These are phyloP conservation scores for Rutstroemia sp. DNA, from an alignment of 2,329 filamentous ascomycete genomes.

Conservation along the genomic window DNA sequence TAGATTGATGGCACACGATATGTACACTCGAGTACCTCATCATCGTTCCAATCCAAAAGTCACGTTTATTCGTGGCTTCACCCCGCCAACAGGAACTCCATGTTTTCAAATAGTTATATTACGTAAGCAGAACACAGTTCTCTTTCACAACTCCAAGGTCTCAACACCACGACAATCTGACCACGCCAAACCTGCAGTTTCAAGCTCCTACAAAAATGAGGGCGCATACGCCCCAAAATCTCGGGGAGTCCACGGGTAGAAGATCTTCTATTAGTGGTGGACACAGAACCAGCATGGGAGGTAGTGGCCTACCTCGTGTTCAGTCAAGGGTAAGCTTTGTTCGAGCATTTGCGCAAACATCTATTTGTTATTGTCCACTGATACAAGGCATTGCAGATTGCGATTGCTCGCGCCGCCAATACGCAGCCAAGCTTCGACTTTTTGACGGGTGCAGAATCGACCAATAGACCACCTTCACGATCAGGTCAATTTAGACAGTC, in stretches of 20 bases:
- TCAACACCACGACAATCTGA: constrained; percentile 5
- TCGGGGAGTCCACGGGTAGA: constrained; percentile 18
- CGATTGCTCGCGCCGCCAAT: constrained; percentile 41
- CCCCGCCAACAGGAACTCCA: constrained; percentile 14
- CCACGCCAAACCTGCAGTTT: neutral
- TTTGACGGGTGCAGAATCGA: constrained; percentile 44
- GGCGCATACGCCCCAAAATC: constrained; percentile 24
- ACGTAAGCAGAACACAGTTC: neutral
- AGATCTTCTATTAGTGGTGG: constrained; percentile 21
- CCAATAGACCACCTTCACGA: constrained; percentile 26
- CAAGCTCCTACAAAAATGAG: constrained; percentile 18
- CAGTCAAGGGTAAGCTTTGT: constrained; percentile 23
- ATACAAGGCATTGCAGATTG: constrained; percentile 25
- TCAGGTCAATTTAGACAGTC: constrained; percentile 20
- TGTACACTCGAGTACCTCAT: too few relatives aligned
- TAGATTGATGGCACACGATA: too few relatives aligned
- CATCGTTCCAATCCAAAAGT: neutral
- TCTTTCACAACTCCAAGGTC: neutral
- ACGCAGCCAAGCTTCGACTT: constrained; percentile 52
- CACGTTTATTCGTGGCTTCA: neutral
- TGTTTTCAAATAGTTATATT: constrained; percentile 11
- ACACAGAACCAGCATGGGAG: constrained; percentile 22
- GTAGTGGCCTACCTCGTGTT: constrained; percentile 24
- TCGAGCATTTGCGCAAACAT: neutral
- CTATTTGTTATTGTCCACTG: neutral